Base-by-base conservation (phyloP, 2,329 filamentous ascomycete genomes). In the Aspergillus pseudoglaucus region DNA sequence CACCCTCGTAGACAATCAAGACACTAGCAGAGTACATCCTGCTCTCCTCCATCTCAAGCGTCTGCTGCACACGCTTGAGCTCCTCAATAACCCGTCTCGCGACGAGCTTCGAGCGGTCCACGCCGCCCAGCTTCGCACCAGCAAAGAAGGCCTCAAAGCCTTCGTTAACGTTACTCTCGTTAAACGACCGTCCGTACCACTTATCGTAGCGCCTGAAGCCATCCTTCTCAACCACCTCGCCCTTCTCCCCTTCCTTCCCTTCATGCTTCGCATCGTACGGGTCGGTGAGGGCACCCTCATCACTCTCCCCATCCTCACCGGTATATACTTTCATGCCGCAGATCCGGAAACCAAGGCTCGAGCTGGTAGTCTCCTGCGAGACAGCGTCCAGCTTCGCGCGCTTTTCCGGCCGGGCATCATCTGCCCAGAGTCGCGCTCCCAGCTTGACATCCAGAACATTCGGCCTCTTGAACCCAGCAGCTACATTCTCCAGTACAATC, bases 361-460 rank as follows among this genome's bases (percentile, higher is more conserved):
- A 72, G 54, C 76, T 81, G 1, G 82, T 85, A 2, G 81, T 83
- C 53, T 77, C 73, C 14, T 72, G 68, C 4, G 79, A 73, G 15
- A 84, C 79, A 35, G 76, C 75, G 59, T 85, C 82, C 20, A 85
- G 67, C 45, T 79, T 74, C 20, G 68, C 74, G 14, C 80, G 71
- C 64, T 85, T 85, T 25, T 77, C 74, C 1, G 72, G 67, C 20
- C 75, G 74, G 3, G 83, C 79, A 52, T 75, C 74, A 33, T 95
- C 88, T 12, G 88, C 91, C 85, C 90, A 97, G 5, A 98, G 73
- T 27, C 88, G 80, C 44, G 83, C 79, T 39, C 93, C 93, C 17
- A 98, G 81, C 72, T 98, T 98, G 55, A 95, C 81, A 63, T 98
- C 93, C 49, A 98, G 75, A 6, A 98, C 89, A 59, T 95, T 97